Conservation (phyloP, 2,329 filamentous ascomycete genomes). For the Trichoderma sp. region DNA sequence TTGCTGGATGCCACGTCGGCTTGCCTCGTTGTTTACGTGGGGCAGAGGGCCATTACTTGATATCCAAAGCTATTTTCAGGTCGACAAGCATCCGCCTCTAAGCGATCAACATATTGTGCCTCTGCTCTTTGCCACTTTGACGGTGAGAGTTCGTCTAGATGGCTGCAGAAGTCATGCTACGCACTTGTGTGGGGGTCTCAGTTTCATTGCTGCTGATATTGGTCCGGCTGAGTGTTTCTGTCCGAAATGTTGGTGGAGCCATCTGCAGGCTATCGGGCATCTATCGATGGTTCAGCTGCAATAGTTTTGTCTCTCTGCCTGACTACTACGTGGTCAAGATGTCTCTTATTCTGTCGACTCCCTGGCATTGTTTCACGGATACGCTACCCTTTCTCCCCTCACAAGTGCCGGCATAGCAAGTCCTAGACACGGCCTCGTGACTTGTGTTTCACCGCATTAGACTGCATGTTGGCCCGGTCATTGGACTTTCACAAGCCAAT, state of each 20-base stretch:
- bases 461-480: not conserved
- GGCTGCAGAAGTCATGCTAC: not conserved
- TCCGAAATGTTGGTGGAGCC: constrained; percentile 3
- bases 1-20: constrained; percentile 4
- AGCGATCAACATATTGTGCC: not conserved
- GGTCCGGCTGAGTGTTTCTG: not conserved
- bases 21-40: constrained; percentile 3
- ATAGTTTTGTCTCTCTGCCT: not conserved
- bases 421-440: constrained; percentile 8
- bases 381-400: not conserved
- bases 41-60: not conserved
- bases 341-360: not conserved
- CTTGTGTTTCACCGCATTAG: constrained; percentile 18
- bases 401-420: not conserved
- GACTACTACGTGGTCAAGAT: not conserved
- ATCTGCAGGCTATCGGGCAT: constrained; percentile 2
- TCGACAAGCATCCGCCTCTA: not conserved
- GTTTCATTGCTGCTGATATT: not conserved
- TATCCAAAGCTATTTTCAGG: not conserved
- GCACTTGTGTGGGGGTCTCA: not conserved
- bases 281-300: not conserved
- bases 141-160: not conserved
- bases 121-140: not conserved
- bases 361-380: not conserved
- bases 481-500: not conserved